Conservation (phyloP, 2,329 filamentous ascomycete species). For the Macrophomina pseudophaseolina region DNA sequence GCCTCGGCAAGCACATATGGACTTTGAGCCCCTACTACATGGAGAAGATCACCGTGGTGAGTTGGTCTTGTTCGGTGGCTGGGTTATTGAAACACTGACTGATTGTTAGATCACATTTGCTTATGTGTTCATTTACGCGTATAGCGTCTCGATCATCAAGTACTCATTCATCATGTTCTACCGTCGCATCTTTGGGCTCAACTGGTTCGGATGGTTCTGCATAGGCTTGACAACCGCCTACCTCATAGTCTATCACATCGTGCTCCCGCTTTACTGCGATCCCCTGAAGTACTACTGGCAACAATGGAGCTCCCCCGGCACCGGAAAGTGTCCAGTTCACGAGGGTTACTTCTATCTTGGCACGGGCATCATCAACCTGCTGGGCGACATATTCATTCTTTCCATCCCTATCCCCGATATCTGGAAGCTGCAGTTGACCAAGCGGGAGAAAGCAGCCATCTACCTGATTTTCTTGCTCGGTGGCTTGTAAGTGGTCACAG, state of each 20-base stretch:
- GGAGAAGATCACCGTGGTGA: slow-evolving; percentile 35
- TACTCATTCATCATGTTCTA: slow-evolving; percentile 37
- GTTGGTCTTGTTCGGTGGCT: background rate
- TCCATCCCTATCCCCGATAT: background rate
- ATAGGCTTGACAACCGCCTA: slow-evolving; percentile 32
- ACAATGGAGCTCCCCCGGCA: slow-evolving; percentile 32
- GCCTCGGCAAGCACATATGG: slow-evolving; percentile 37
- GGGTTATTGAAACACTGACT: background rate
- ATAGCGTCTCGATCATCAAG: slow-evolving; percentile 37
- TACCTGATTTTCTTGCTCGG: background rate
- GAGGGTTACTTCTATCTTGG: slow-evolving; percentile 36
- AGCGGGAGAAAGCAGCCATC: background rate
- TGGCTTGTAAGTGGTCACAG: background rate
- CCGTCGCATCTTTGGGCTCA: slow-evolving; percentile 36
- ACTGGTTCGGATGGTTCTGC: slow-evolving; percentile 34
- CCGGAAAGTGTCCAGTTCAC: slow-evolving; percentile 32
- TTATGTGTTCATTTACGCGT: slow-evolving; percentile 37
- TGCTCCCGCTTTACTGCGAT: slow-evolving; percentile 32
- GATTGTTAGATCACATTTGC: slow-evolving; percentile 34
- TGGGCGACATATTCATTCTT: slow-evolving; percentile 32
- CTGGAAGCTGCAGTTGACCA: background rate
- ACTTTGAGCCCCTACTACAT: slow-evolving; percentile 33
- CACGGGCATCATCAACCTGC: slow-evolving; percentile 35
- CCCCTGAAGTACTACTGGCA: slow-evolving; percentile 34
- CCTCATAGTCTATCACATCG: slow-evolving; percentile 33